A percentile compares a stretch with the other conserved stretches of the same genome.
phyloP scores from a whole-genome alignment of 306 rosid species.

The Arachis hypogaea region DNA sequence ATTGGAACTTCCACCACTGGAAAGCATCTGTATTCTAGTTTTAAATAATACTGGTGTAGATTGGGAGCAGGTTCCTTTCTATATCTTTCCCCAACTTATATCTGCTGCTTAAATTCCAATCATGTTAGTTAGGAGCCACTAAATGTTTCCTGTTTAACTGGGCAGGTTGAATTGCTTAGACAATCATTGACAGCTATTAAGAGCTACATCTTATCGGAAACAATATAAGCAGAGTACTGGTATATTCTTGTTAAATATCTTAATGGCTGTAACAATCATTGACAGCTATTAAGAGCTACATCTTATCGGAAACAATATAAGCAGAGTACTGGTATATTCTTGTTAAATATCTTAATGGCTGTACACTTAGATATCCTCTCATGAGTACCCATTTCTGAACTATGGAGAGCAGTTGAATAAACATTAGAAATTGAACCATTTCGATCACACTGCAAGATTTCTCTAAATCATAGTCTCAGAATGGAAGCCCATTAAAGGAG shows the following conservation, averaged over 20 bases:
- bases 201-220: too few relatives aligned
- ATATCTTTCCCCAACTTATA: slow-evolving; percentile 23
- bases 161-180: slow-evolving; percentile 80
- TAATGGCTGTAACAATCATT: too few relatives aligned
- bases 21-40: slow-evolving; percentile 67
- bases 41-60: slow-evolving; percentile 69
- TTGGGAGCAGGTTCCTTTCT: slow-evolving; percentile 64
- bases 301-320: slow-evolving; percentile 78
- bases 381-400: too few relatives aligned
- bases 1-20: slow-evolving; percentile 58
- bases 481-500: too few relatives aligned
- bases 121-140: slow-evolving; percentile 27
- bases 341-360: too few relatives aligned
- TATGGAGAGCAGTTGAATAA: slow-evolving; percentile 6
- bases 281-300: slow-evolving; percentile 81
- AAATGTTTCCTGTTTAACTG: slow-evolving; percentile 38
- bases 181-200: too few relatives aligned
- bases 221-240: too few relatives aligned
- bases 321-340: slow-evolving; percentile 61
- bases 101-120: slow-evolving; percentile 12
- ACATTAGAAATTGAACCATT: slow-evolving; percentile 10
- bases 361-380: too few relatives aligned
- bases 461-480: neutral
- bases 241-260: too few relatives aligned
- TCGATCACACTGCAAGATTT: slow-evolving; percentile 1